A percentile compares a stretch with the other conserved stretches of the same genome.
These are phyloP conservation scores for Pistacia vera DNA, from an alignment of 345 rosid species.

Conservation along the genomic window DNA sequence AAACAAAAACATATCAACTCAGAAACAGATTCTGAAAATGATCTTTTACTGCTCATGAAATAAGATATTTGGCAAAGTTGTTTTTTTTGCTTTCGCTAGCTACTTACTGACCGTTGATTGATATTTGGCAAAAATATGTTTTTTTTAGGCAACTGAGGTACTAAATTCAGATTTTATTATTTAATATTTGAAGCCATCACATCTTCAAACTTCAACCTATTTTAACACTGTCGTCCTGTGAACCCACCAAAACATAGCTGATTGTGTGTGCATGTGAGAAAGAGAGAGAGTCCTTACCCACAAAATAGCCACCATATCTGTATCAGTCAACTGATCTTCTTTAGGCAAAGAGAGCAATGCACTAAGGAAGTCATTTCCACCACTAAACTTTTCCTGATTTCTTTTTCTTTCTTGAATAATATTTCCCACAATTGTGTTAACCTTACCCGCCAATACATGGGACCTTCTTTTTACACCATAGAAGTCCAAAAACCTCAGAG, in stretches of 20 bases:
- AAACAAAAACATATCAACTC: neutral
- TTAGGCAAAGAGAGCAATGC: conserved; percentile 57
- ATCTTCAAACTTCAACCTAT: no score
- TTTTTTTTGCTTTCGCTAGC: no score
- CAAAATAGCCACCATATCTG: conserved; percentile 55
- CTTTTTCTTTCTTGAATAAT: conserved; percentile 42
- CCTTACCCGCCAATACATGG: conserved; percentile 41
- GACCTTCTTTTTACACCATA: conserved; percentile 65
- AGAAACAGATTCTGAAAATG: neutral
- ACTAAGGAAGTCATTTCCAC: conserved; percentile 47
- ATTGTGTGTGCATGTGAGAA: neutral
- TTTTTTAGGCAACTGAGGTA: no score
- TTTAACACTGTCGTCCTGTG: neutral
- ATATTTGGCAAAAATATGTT: no score
- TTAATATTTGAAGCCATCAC: no score
- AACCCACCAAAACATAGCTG: neutral
- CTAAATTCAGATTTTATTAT: no score
- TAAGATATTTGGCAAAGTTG: no score
- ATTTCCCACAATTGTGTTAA: conserved; percentile 38
- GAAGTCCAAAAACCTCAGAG: conserved; percentile 51
- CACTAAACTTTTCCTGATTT: neutral
- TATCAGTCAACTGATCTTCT: conserved; percentile 49
- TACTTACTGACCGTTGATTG: no score
- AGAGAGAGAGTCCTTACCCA: conserved; percentile 47
- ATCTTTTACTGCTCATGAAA: neutral